phyloP scores from a whole-genome alignment of 208 protist genomes.

The Balamuthia mandrillaris region DNA sequence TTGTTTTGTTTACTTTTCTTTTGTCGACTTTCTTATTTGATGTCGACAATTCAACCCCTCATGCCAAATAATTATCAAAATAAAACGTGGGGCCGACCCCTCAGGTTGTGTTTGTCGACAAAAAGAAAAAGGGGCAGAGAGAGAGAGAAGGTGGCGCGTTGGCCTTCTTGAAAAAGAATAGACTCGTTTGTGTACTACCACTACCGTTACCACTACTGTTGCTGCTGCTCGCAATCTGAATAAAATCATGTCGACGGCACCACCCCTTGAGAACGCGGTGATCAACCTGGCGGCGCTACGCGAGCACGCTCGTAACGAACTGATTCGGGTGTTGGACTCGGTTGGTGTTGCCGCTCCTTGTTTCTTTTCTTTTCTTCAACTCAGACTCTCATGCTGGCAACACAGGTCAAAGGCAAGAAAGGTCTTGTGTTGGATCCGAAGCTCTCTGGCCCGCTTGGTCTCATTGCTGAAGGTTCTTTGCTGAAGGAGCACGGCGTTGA shows the following conservation, averaged over 20 bases:
- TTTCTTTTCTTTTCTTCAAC: background rate
- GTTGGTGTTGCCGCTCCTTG: background rate
- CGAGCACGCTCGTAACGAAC: background rate
- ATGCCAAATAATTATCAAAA: too few relatives aligned
- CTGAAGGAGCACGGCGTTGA: constrained; percentile 71
- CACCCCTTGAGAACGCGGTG: background rate
- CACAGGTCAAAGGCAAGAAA: constrained; percentile 51
- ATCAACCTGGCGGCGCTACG: background rate
- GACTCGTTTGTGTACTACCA: too few relatives aligned
- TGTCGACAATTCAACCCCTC: too few relatives aligned
- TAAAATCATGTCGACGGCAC: background rate
- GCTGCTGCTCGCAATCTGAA: too few relatives aligned
- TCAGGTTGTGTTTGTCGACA: too few relatives aligned
- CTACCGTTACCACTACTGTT: too few relatives aligned
- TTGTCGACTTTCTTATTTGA: too few relatives aligned
- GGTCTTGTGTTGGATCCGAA: constrained; percentile 69
- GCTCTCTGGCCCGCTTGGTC: constrained; percentile 66
- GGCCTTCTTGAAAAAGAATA: too few relatives aligned
- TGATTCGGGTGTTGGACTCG: background rate
- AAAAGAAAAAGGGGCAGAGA: too few relatives aligned
- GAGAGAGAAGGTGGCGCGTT: too few relatives aligned
- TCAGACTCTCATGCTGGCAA: background rate
- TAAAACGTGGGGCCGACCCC: too few relatives aligned
- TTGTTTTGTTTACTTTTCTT: too few relatives aligned
- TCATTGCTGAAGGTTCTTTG: constrained; percentile 62